Evolutionary conservation across 2,329 filamentous ascomycete species (phyloP), one percentile per base, ranked within the genome.

Genomic region (Mycogone perniciosa): DNA sequence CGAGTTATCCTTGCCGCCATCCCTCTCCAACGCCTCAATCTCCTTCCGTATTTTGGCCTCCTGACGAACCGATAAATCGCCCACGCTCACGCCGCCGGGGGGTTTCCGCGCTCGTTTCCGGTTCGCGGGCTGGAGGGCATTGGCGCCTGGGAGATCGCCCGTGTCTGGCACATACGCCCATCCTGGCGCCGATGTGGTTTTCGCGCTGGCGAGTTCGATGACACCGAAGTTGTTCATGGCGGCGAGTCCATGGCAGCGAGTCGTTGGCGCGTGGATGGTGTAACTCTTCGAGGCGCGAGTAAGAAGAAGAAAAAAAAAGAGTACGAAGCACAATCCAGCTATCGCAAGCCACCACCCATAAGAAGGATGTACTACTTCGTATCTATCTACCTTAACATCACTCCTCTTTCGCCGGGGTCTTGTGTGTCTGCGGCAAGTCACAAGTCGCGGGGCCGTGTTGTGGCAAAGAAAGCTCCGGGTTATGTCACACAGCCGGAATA

Each of bases 151-250:
- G 50, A 81, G 76, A 50, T 79, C 76, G 39, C 67, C 78, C 64
- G 80, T 84, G 64, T 96, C 89, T 31, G 90, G 84, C 1, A 96
- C 88, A 66, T 96, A 96, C 9, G 89, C 89, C 86, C 90, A 97
- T 62, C 92, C 92, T 1, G 92, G 90, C 1, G 89, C 87, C 41
- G 79, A 75, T 41, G 81, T 80, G 11, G 82, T 83, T 54, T 82
- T 82, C 30, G 82, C 74, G 62, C 81, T 83, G 34, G 89, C 87
- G 51, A 96, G 75, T 60, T 95, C 86, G 69, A 95, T 84, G 61
- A 97, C 89, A 61, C 88, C 86, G 59, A 86, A 85, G 61, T 84
- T 82, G 64, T 82, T 79, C 77, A 82, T 84, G 43, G 48, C 65
- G 53, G 54, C 27, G n/a, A 9, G 39, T 42, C 26, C 13, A 26